phyloP scores from a whole-genome alignment of 495 filamentous ascomycete genomes.

The Ascobolus immersus region DNA sequence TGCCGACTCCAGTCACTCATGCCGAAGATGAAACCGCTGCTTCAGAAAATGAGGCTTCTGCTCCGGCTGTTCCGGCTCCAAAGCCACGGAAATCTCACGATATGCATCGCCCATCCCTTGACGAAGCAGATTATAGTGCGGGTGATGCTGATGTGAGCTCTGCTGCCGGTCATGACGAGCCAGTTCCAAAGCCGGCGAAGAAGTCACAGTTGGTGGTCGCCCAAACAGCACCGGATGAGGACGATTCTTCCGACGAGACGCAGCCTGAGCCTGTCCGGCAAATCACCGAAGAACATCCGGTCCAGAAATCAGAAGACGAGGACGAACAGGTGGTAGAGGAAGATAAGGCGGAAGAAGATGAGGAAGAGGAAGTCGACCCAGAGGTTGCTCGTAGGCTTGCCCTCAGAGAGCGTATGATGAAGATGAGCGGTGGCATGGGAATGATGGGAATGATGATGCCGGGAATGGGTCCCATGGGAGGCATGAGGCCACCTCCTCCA shows the following conservation, averaged over 20 bases:
- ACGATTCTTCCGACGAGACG: neutral
- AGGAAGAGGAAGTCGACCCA: conserved; percentile 78
- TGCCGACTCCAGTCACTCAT: too few relatives aligned
- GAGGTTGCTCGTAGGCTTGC: conserved; percentile 71
- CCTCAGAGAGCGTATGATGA: conserved; percentile 81
- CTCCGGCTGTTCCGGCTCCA: too few relatives aligned
- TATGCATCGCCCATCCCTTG: too few relatives aligned
- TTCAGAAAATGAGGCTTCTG: too few relatives aligned
- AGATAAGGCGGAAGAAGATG: conserved; percentile 49
- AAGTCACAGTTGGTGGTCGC: neutral
- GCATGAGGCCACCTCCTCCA: conserved; percentile 27
- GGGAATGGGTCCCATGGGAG: conserved; percentile 30
- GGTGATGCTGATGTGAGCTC: conserved; percentile 67
- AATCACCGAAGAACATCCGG: too few relatives aligned
- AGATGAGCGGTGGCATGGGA: conserved; percentile 95
- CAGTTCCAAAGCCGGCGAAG: conserved; percentile 15
- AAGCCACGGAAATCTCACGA: conserved; percentile 70
- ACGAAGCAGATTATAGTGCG: neutral
- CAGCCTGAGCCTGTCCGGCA: conserved; percentile 14
- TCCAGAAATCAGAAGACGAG: conserved; percentile 20
- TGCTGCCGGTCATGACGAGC: conserved; percentile 63
- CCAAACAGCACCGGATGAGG: too few relatives aligned
- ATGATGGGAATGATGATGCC: conserved; percentile 89
- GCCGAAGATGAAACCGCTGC: too few relatives aligned
- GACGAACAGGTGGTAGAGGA: conserved; percentile 32